A percentile compares a stretch with the other conserved stretches of the same genome.
Conservation (phyloP, 1,284 basidiomycete species). For the Cryptococcus sp. region DNA sequence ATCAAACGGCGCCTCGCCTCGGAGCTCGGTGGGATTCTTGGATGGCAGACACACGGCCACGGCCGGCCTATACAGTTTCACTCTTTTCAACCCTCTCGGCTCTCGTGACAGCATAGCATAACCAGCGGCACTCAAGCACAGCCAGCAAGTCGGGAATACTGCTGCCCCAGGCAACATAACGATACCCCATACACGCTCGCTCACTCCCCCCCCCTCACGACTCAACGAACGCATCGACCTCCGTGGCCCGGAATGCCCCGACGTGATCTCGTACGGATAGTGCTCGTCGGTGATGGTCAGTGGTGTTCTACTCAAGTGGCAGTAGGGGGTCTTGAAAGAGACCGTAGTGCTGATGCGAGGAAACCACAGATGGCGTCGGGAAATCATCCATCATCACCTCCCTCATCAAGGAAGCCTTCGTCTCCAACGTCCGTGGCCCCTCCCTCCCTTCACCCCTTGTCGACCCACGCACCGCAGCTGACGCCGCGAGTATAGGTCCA, state of each 20-base stretch:
- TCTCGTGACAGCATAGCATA: neutral
- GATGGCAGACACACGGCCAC: neutral
- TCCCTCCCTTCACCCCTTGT: neutral
- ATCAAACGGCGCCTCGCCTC: neutral
- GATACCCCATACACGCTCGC: neutral
- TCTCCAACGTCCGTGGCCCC: slow-evolving; percentile 66
- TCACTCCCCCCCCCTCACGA: too few relatives aligned
- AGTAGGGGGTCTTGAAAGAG: slow-evolving; percentile 1
- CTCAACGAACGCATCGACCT: neutral
- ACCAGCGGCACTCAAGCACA: too few relatives aligned
- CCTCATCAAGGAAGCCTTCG: slow-evolving; percentile 90
- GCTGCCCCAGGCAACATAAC: too few relatives aligned
- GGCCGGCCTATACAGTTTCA: neutral
- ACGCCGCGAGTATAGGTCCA: slow-evolving; percentile 61
- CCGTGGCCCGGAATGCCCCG: slow-evolving; percentile 35
- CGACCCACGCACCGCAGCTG: neutral
- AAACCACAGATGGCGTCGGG: slow-evolving; percentile 73
- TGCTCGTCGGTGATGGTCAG: slow-evolving; percentile 88
- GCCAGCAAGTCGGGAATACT: too few relatives aligned
- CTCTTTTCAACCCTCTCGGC: neutral
- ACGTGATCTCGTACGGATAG: slow-evolving; percentile 61
- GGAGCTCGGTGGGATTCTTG: too few relatives aligned
- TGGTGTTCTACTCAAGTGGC: slow-evolving; percentile 11
- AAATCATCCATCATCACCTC: slow-evolving; percentile 94
- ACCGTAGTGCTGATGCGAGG: slow-evolving; percentile 6